Evolutionary conservation across 192 early-diverging fungal species (phyloP), one percentile per base, ranked within the genome.

Genomic region (Rhizoclosmatium globosum): DNA sequence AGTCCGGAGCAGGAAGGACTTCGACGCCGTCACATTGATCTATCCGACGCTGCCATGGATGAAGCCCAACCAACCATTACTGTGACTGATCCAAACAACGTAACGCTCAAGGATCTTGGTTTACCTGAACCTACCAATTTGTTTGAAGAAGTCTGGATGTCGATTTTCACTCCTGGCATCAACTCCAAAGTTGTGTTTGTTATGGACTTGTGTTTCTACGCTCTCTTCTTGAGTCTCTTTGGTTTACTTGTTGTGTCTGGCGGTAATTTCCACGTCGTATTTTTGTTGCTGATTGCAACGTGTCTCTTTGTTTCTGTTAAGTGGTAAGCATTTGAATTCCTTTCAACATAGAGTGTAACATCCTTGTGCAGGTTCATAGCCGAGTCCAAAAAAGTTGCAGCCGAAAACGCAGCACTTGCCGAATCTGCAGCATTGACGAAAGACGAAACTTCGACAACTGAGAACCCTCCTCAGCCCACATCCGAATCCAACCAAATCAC

Each of bases 131-230:
- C 74, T 15, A 31, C 61, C 6, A 76, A 76, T 45, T 13, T 76
- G 19, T 1, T 76, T 4, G 74, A 76, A 66, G 74, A 76, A 76
- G 74, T 76, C 64, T 85, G 78, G 77, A 41, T 76, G 23, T 86
- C 85, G 2, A 60, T 86, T 60, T 85, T 86, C 57, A 84, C 78
- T 3, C 85, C 85, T 9, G 85, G 85, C 11, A 61, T 86, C 60
- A 86, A 84, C 67, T 19, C 47, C 17, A 80, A 79, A 4, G 85
- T 86, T 23, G 78, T 80, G 46, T 13, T 57, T 46, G 67, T 83
- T 47, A 82, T 86, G 76, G 83, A 86, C 60, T 19, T 85, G 64
- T 80, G 72, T 65, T 86, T 86, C 76, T 78, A 70, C 47, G 77
- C 77, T 4, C 79, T 86, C 19, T 82, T 86, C 59, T 11, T 80